phyloP scores from a whole-genome alignment of 768 basidiomycete genomes.

The Favolaschia claudopus region DNA sequence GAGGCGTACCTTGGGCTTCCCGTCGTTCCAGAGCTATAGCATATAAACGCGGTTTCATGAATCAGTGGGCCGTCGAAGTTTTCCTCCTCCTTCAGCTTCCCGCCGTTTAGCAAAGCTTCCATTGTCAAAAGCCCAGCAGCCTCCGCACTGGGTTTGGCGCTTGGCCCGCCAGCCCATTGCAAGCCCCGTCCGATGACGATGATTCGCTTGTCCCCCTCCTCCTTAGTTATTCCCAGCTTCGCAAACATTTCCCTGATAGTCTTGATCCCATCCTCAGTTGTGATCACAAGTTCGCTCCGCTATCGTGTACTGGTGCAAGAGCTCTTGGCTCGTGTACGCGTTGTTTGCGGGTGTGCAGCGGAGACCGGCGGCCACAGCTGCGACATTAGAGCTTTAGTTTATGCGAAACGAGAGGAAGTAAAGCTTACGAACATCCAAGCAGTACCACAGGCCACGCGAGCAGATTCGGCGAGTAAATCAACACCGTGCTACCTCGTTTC shows the following conservation, averaged over 20 bases:
- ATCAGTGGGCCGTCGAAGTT: slow-evolving; percentile 29
- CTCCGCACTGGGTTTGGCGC: not conserved
- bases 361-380: slow-evolving; percentile 59
- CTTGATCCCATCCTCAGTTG: slow-evolving; percentile 49
- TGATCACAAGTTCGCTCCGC: slow-evolving; percentile 55
- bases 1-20: slow-evolving; percentile 37
- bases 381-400: not conserved
- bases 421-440: slow-evolving; percentile 32
- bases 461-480: slow-evolving; percentile 63
- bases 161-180: slow-evolving; percentile 17
- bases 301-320: slow-evolving; percentile 64
- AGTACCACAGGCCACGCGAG: slow-evolving; percentile 60
- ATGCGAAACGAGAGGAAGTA: not conserved
- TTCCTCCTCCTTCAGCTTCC: slow-evolving; percentile 26
- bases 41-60: slow-evolving; percentile 34
- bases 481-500: slow-evolving; percentile 50
- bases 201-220: slow-evolving; percentile 24
- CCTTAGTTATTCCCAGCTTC: slow-evolving; percentile 10
- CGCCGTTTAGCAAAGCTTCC: slow-evolving; percentile 25
- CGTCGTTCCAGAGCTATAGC: slow-evolving; percentile 58
- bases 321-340: slow-evolving; percentile 58
- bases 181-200: slow-evolving; percentile 3
- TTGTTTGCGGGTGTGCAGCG: slow-evolving; percentile 62
- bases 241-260: slow-evolving; percentile 31
- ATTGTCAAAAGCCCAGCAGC: slow-evolving; percentile 14